Percentiles rank a stretch among this genome's conserved stretches.
phyloP scores from a whole-genome alignment of 2,329 filamentous ascomycete species.

The Plectosphaerella plurivora region DNA sequence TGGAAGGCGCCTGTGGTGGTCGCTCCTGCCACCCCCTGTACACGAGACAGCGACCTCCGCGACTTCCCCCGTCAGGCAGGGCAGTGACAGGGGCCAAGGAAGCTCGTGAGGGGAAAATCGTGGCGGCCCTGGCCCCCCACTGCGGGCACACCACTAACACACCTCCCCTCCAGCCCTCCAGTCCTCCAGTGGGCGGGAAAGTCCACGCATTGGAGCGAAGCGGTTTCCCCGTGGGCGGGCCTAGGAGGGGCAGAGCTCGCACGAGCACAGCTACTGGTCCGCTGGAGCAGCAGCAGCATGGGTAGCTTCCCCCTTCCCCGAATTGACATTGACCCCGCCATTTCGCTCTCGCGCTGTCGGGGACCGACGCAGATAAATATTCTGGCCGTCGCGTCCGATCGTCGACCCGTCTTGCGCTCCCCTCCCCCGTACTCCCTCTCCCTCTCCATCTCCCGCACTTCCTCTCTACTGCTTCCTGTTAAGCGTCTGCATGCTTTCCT shows the following conservation, averaged over 20 bases:
- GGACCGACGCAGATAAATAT: conserved; percentile 3
- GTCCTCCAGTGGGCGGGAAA: not conserved
- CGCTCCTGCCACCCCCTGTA: too few species aligned
- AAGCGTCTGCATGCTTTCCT: conserved; percentile 16
- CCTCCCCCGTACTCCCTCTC: conserved; percentile 3
- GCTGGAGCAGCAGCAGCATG: not conserved
- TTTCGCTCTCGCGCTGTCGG: not conserved
- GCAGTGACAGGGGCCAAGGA: not conserved
- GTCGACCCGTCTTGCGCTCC: not conserved
- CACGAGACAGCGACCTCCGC: too few species aligned
- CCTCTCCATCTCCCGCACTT: conserved; percentile 1
- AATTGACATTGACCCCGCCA: not conserved
- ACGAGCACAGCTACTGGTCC: not conserved
- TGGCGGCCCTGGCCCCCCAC: not conserved
- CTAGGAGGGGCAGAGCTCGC: not conserved
- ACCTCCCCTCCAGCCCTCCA: too few species aligned
- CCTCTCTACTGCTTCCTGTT: conserved; percentile 3
- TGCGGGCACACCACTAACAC: not conserved
- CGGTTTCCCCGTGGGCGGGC: conserved; percentile 3
- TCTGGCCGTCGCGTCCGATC: not conserved
- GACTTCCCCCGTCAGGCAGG: not conserved
- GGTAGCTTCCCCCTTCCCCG: not conserved
- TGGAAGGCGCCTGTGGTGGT: too few species aligned
- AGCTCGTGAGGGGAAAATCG: not conserved
- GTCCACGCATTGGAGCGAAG: conserved; percentile 4